Evolutionary conservation across 2,329 filamentous ascomycete species (phyloP), one percentile per base, ranked within the genome.

Genomic region (Xylariaceae sp.): DNA sequence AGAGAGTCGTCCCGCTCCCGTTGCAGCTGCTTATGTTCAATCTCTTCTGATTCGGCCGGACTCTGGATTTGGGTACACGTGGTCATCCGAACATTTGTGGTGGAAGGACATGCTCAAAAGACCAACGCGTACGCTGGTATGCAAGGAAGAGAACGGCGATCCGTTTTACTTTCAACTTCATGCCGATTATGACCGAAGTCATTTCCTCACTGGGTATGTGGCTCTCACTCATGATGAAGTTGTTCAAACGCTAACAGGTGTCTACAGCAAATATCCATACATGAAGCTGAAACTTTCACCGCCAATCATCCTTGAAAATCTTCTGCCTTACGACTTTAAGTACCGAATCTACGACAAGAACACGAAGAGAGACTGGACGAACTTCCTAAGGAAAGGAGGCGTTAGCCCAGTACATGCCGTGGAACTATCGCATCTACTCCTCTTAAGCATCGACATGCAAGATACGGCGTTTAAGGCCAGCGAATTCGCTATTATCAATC

Each of bases 291-390:
- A 92, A 66, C 82, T 99, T 2, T 96, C 91, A 23, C 93, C 94
- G 0, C 94, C 95, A 0, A 85, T 99, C 11, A 93, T 96, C 53
- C 82, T 99, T 3, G 93, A 99, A 73, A 99, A 99, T 66, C 78
- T 99, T 49, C 77, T 99, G 44, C 94, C 94, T 0, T 97, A 94
- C 71, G 94, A 99, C 74, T 99, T 99, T 84, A 97, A 99, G 75
- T 99, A 99, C 73, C 87, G 93, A 57, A 97, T 99, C 57, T 99
- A 97, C 71, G 94, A 99, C 78, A 97, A 95, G 77, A 95, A 96
- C 73, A 97, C 92, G 0, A 95, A 93, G 79, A 96, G 95, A 72
- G 94, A 99, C 72, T 99, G 94, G 94, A 95, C 91, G 3, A 99
- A 99, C 73, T 99, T 99, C 76, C 78, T 99, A 51, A 86, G 94